Evolutionary conservation across 352 stramenopile species (phyloP), one percentile per base, ranked within the genome.

Genomic region (Phytophthora quininea): DNA sequence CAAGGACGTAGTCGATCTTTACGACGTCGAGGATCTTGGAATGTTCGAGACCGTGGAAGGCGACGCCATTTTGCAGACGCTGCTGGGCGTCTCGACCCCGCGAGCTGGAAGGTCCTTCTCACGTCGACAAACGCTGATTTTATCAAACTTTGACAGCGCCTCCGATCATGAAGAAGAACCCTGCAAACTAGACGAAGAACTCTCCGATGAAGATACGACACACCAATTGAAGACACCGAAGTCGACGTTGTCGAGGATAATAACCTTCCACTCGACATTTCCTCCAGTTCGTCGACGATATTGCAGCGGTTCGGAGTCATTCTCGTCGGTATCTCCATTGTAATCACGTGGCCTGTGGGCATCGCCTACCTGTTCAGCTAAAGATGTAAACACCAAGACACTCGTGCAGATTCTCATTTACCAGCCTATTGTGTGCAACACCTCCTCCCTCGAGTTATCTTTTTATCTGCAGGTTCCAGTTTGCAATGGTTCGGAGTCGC

Each of bases 261-360:
- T n/a, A 48, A 15, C 31, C 35, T 14, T 51, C 37, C 59, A 19
- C 9, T 54, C 48, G 32, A 19, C 50, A 48, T 14, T 42, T 4
- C 1, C 0, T 24, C 30, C 43, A 55, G 24, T 10, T 64, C 5
- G 2, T 37, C 2, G 27, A 42, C 24, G 6, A 40, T 56, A 6
- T 3, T 56, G 31, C 58, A 58, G 9, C 63, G 52, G 52, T 4
- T 64, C 27, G 58, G 46, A 4, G 56, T 43, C 31, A 49, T 67
- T 11, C 3, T 64, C 4, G 7, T 72, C 9, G 64, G 58, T 4
- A 53, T 67, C 51, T 72, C 64, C 5, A 72, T 72, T 24, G 29
- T 67, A 42, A 45, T 67, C 7, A 72, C 58, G 9, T 71, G 58
- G 63, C 63, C 64, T 15, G 40, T 71, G 30, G 51, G 12, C 3